phyloP scores from a whole-genome alignment of 2,329 filamentous ascomycete species.

The Botrytis byssoidea region DNA sequence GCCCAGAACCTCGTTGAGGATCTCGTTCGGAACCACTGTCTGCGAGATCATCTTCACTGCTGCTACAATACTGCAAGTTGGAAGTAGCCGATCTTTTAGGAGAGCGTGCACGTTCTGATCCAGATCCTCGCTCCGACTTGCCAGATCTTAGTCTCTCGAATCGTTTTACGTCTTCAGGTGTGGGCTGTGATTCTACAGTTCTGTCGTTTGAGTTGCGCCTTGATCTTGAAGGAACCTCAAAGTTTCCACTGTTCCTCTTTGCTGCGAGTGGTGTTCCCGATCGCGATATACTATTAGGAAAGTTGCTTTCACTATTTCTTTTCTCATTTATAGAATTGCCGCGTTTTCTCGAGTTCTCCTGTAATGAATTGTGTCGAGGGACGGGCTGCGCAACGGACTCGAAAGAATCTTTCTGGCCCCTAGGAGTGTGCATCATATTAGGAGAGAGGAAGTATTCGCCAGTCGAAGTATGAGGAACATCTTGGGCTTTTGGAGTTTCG shows the following conservation, averaged over 20 bases:
- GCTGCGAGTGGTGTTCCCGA: conserved; percentile 29
- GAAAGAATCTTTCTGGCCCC: conserved; percentile 29
- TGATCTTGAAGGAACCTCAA: conserved; percentile 25
- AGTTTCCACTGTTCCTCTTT: conserved; percentile 27
- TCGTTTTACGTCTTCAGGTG: conserved; percentile 30
- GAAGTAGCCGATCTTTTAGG: conserved; percentile 30
- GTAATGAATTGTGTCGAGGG: conserved; percentile 37
- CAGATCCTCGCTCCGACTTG: conserved; percentile 26
- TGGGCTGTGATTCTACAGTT: conserved; percentile 29
- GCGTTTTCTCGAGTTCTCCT: conserved; percentile 38
- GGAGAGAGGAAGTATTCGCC: conserved; percentile 48
- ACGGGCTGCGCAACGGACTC: conserved; percentile 39
- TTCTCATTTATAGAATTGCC: conserved; percentile 32
- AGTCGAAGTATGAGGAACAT: conserved; percentile 24
- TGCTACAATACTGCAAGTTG: conserved; percentile 29
- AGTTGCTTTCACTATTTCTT: conserved; percentile 31
- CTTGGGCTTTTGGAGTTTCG: conserved; percentile 37
- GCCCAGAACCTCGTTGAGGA: conserved; percentile 29
- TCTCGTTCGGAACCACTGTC: conserved; percentile 36
- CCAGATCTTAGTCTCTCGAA: conserved; percentile 28
- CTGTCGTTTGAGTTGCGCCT: conserved; percentile 32
- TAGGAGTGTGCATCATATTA: conserved; percentile 40
- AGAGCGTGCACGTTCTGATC: conserved; percentile 25
- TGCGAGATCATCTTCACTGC: conserved; percentile 35
- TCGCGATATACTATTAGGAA: conserved; percentile 24